phyloP scores from a whole-genome alignment of 345 rosid species.

The Eucalyptus decipiens region DNA sequence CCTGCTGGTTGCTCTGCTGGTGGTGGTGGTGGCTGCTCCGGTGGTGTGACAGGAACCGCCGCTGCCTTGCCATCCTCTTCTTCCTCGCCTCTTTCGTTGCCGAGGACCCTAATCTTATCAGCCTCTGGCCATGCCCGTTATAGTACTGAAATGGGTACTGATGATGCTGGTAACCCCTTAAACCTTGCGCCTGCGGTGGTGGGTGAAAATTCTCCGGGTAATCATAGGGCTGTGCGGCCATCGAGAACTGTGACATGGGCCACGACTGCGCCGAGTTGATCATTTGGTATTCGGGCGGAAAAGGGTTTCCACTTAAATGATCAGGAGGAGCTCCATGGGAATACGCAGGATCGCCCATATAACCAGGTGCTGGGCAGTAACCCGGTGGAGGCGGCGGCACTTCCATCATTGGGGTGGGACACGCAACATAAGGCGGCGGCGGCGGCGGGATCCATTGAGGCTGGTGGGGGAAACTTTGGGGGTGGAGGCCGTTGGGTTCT shows the following conservation, averaged over 20 bases:
- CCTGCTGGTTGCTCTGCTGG: slow-evolving; percentile 22
- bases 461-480: slow-evolving; percentile 23
- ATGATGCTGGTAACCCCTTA: slow-evolving; percentile 19
- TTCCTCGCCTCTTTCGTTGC: slow-evolving; percentile 94
- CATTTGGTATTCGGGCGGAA: slow-evolving; percentile 20
- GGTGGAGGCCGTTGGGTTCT: slow-evolving; percentile 3
- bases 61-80: slow-evolving; percentile 98
- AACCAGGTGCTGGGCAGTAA: slow-evolving; percentile 2
- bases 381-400: background rate
- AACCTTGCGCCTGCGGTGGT: slow-evolving; percentile 13
- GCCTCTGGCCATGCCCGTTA: slow-evolving; percentile 30
- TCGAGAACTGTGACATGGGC: slow-evolving; percentile 29
- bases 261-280: slow-evolving; percentile 34
- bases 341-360: slow-evolving; percentile 9
- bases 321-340: background rate
- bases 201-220: slow-evolving; percentile 8
- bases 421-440: slow-evolving; percentile 8
- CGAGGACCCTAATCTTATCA: slow-evolving; percentile 50
- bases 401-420: slow-evolving; percentile 2
- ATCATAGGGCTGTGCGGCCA: slow-evolving; percentile 16
- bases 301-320: background rate
- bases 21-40: slow-evolving; percentile 7
- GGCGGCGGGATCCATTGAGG: slow-evolving; percentile 34
- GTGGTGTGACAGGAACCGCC: slow-evolving; percentile 50
- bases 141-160: slow-evolving; percentile 41